Percentiles rank a stretch among this genome's conserved stretches.
Conservation (phyloP, 352 stramenopile species). For the Pseudoperonospora humuli region DNA sequence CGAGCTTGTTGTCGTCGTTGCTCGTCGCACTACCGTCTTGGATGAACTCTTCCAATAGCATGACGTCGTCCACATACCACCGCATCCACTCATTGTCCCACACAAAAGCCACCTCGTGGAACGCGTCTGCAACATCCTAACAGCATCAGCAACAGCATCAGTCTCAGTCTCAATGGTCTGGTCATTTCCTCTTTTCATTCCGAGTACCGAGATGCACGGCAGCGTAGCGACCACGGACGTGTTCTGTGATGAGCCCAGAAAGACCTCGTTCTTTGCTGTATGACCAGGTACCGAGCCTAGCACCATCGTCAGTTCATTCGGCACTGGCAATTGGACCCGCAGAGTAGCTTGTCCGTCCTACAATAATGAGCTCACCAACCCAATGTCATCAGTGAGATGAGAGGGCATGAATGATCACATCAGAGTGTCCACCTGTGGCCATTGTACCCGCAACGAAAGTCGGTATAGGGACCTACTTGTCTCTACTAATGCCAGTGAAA, state of each 20-base stretch:
- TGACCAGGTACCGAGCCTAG: slow-evolving; percentile 12
- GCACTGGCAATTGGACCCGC: slow-evolving; percentile 17
- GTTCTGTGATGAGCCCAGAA: slow-evolving; percentile 25
- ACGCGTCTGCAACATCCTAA: slow-evolving; percentile 24
- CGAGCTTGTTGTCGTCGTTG: background rate
- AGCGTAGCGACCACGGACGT: slow-evolving; percentile 27
- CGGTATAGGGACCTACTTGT: slow-evolving; percentile 10
- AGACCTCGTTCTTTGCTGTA: slow-evolving; percentile 14
- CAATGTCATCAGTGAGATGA: background rate
- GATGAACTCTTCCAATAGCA: slow-evolving; percentile 43
- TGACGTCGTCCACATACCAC: slow-evolving; percentile 43
- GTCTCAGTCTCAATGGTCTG: background rate
- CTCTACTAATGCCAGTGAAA: slow-evolving; percentile 8
- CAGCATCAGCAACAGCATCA: background rate
- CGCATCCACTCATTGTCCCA: slow-evolving; percentile 50
- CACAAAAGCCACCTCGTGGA: slow-evolving; percentile 31
- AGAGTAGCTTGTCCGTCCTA: slow-evolving; percentile 22
- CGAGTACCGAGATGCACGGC: slow-evolving; percentile 30
- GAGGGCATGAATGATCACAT: background rate
- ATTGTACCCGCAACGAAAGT: slow-evolving; percentile 17
- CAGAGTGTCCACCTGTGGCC: slow-evolving; percentile 17
- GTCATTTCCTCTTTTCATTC: background rate
- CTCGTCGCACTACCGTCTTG: background rate
- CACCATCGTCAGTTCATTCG: slow-evolving; percentile 16
- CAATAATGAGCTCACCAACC: background rate